A percentile compares a stretch with the other conserved stretches of the same genome.
Conservation (phyloP, 1,284 basidiomycete genomes). For the Chondrostereum purpureum region DNA sequence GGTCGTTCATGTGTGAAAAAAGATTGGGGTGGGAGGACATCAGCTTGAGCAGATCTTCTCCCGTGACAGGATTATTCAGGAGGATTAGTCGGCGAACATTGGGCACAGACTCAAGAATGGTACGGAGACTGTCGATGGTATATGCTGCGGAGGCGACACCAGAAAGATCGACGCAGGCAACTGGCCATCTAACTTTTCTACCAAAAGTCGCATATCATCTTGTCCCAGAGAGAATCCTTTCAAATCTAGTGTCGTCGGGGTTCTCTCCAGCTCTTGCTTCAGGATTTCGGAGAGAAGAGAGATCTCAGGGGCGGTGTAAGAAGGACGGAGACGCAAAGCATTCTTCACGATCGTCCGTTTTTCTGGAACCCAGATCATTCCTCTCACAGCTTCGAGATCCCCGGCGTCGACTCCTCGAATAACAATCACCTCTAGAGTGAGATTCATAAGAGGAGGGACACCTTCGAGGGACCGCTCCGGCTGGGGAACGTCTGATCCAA, state of each 20-base stretch:
- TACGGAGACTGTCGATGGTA: slow-evolving; percentile 15
- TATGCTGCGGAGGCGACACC: neutral
- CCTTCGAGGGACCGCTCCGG: neutral
- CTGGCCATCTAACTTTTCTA: no score
- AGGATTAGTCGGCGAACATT: slow-evolving; percentile 21
- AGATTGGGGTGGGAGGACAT: slow-evolving; percentile 16
- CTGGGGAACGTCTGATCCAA: neutral
- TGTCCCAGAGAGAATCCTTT: slow-evolving; percentile 16
- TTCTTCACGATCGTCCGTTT: slow-evolving; percentile 16
- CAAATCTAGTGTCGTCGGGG: slow-evolving; percentile 17
- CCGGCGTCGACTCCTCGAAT: slow-evolving; percentile 18
- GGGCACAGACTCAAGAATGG: slow-evolving; percentile 14
- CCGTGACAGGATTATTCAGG: slow-evolving; percentile 18
- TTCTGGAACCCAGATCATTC: slow-evolving; percentile 20
- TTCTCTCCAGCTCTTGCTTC: slow-evolving; percentile 9
- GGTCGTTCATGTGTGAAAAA: slow-evolving; percentile 20
- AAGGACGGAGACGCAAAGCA: slow-evolving; percentile 13
- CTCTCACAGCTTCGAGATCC: slow-evolving; percentile 19
- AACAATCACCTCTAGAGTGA: slow-evolving; percentile 21
- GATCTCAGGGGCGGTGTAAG: slow-evolving; percentile 20
- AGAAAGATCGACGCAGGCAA: no score
- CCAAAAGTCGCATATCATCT: no score
- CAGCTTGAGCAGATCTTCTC: slow-evolving; percentile 17
- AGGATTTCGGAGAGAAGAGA: slow-evolving; percentile 17
- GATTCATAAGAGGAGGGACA: slow-evolving; percentile 20